Evolutionary conservation across 106 monocot genomes (phyloP).

Genomic region (Dioscorea zingiberensis): DNA sequence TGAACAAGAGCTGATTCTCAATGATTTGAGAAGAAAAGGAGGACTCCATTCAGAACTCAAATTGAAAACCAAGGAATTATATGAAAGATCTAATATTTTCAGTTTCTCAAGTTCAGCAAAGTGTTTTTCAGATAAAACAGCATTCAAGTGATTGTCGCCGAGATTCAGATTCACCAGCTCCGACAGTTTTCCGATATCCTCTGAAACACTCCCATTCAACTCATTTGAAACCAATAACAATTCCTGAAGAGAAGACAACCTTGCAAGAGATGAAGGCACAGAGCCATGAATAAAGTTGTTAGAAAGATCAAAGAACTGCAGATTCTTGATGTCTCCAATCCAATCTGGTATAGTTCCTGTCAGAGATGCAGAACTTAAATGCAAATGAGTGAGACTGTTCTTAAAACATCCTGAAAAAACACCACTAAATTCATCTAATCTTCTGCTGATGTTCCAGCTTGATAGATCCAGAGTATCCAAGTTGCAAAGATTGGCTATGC

Average conservation of each 20-base stretch:
- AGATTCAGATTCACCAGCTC: slow-evolving; percentile 4
- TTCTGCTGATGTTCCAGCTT: neutral
- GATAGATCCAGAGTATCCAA: neutral
- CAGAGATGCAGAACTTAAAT: neutral
- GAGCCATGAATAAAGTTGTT: neutral
- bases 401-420: neutral
- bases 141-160: neutral
- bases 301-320: neutral
- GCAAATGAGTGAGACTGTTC: neutral
- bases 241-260: neutral
- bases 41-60: slow-evolving; percentile 24
- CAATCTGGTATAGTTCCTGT: neutral
- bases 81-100: neutral
- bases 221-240: neutral
- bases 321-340: neutral
- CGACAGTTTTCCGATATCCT: neutral
- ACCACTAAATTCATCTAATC: neutral
- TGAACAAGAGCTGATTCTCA: slow-evolving; percentile 8
- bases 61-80: slow-evolving; percentile 11
- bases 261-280: neutral
- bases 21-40: slow-evolving; percentile 8
- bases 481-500: neutral
- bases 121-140: slow-evolving; percentile 4
- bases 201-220: slow-evolving; percentile 5
- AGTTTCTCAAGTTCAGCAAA: neutral